These are phyloP conservation scores for Mycena amicta DNA, from an alignment of 768 basidiomycete species.

Conservation along the genomic window DNA sequence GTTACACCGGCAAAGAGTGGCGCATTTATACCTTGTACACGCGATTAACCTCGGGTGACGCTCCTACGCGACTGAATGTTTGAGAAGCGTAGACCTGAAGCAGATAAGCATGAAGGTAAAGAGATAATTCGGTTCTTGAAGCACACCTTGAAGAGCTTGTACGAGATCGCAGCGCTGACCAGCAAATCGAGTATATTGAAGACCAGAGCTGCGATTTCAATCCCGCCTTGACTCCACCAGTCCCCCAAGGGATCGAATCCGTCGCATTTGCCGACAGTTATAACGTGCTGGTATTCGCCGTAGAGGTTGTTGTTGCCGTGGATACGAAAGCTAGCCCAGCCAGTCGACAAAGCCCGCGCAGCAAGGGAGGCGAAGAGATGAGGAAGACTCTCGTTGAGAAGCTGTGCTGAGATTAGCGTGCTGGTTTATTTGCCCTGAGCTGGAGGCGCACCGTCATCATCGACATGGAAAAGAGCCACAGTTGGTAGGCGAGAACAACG, in stretches of 20 bases:
- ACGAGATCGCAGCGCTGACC: constrained; percentile 40
- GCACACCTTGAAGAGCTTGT: constrained; percentile 45
- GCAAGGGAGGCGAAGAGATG: constrained; percentile 50
- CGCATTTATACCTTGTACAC: constrained; percentile 51
- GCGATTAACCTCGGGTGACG: constrained; percentile 43
- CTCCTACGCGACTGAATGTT: constrained; percentile 53
- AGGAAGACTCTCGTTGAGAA: constrained; percentile 54
- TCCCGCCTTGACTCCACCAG: constrained; percentile 43
- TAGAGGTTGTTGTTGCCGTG: constrained; percentile 33
- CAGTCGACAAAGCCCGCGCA: constrained; percentile 48
- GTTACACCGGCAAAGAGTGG: background rate
- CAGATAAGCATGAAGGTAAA: background rate
- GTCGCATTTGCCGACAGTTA: constrained; percentile 42
- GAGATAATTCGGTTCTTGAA: no score
- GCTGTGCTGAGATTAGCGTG: constrained; percentile 30
- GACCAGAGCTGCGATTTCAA: constrained; percentile 44
- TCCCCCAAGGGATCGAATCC: constrained; percentile 42
- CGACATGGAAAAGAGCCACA: constrained; percentile 51
- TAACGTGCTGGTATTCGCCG: constrained; percentile 33
- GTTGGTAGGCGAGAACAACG: constrained; percentile 45
- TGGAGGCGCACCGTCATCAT: constrained; percentile 44
- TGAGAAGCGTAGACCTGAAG: constrained; percentile 45
- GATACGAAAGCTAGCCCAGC: constrained; percentile 51
- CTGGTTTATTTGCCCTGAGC: background rate
- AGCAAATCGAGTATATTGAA: constrained; percentile 40